Base-by-base conservation (phyloP, 2,329 filamentous ascomycete species). In the Mollisiaceae sp. region DNA sequence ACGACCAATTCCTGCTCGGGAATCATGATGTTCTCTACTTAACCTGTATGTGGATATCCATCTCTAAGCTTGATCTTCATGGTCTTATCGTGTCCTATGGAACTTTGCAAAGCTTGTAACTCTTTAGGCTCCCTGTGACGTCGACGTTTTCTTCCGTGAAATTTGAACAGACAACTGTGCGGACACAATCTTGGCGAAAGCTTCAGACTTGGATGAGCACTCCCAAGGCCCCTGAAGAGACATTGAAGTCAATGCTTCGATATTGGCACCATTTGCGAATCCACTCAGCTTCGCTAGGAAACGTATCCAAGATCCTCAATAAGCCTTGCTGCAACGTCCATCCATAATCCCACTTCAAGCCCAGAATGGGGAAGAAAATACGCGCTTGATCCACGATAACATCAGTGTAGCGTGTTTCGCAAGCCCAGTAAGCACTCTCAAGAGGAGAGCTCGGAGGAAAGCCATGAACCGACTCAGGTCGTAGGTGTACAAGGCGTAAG, bases 1-100 rank as follows among this genome's bases (percentile, higher is more conserved):
- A n/a, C 6, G 36, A 14, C 54, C 54, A 12, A 56, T 56, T 39
- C 54, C 54, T n/a, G 54, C 55, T 54, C 50, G 50, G n/a, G 24
- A 54, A 24, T 15, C 50, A 15, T 52, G 11, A 52, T 52, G n/a
- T 3, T 20, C 27, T 6, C 6, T 6, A 8, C 14, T 8, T 12
- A n/a, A 45, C 43, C 3, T n/a, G 15, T 45, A 2, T 12, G 4
- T 41, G 4, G 15, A 18, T 12, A 14, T 41, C 38, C 3, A 3
- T 45, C n/a, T 45, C n/a, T 45, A 18, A 18, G n/a, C 3, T 8
- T 8, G 18, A 20, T 4, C 9, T 45, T 45, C 41, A 45, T n/a
- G 5, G 41, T 20, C n/a, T 41, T 45, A 18, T n/a, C 43, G 43
- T n/a, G 20, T 45, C 43, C 18, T 32, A 32, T 32, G 12, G 12